A percentile compares a stretch with the other conserved stretches of the same genome.
Evolutionary conservation across 2,329 filamentous ascomycete genomes (phyloP).

Genomic region (Diaporthe destruens): DNA sequence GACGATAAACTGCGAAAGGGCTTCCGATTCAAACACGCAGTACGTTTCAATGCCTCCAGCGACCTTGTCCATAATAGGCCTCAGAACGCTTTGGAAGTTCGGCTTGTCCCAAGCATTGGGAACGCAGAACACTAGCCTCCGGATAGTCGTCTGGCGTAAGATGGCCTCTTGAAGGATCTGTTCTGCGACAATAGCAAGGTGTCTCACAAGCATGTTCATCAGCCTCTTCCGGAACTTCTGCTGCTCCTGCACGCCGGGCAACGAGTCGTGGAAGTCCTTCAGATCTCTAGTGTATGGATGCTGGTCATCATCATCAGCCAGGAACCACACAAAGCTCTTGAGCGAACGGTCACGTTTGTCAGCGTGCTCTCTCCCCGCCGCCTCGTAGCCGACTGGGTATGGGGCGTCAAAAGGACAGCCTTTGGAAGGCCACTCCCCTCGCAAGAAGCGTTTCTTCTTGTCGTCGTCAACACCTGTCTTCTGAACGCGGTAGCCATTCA

Average conservation of each 20-base stretch:
- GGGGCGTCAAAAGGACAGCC: neutral
- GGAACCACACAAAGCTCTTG: constrained; percentile 11
- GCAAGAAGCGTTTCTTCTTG: neutral
- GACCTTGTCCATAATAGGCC: constrained; percentile 6
- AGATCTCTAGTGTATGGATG: neutral
- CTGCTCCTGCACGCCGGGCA: neutral
- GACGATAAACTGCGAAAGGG: neutral
- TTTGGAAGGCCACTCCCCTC: constrained; percentile 17
- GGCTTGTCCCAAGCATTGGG: constrained; percentile 10
- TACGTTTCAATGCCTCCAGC: neutral
- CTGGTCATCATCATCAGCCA: constrained; percentile 7
- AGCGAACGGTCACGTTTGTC: constrained; percentile 20
- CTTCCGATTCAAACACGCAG: constrained; percentile 16
- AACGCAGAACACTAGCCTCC: neutral
- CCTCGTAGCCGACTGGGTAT: neutral
- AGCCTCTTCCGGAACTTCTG: neutral
- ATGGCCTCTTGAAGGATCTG: neutral
- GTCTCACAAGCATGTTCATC: neutral
- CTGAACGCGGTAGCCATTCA: neutral
- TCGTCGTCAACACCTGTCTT: neutral
- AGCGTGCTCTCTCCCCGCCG: neutral
- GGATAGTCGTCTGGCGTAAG: neutral
- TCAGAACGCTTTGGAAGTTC: neutral
- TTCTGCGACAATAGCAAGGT: neutral
- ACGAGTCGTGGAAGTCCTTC: neutral